Evolutionary conservation across 2,329 filamentous ascomycete species (phyloP).

Genomic region (Cercospora sp.): DNA sequence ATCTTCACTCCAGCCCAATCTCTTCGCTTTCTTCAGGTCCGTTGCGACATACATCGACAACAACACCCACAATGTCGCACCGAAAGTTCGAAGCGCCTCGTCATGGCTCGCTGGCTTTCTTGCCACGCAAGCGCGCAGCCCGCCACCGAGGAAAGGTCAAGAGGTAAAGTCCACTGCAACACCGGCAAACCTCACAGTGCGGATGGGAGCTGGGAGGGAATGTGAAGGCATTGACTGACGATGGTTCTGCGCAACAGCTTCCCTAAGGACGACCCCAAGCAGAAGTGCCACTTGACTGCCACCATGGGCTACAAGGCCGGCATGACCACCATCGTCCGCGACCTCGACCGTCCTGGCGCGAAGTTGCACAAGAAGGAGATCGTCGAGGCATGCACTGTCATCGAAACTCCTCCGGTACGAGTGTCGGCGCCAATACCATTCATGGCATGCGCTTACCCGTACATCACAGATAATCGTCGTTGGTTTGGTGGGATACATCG

Average conservation of each 20-base stretch:
- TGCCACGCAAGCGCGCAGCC: slow-evolving; percentile 77
- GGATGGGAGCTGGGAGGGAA: slow-evolving; percentile 1
- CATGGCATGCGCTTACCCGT: slow-evolving; percentile 58
- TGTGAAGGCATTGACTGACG: slow-evolving; percentile 19
- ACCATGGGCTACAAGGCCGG: slow-evolving; percentile 98
- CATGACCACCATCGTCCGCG: slow-evolving; percentile 99
- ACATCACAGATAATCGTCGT: slow-evolving; percentile 90
- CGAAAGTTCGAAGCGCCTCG: slow-evolving; percentile 82
- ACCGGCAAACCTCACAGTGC: not conserved
- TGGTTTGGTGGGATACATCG: slow-evolving; percentile 99
- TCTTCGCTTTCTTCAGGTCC: slow-evolving; percentile 11
- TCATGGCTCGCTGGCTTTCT: slow-evolving; percentile 71
- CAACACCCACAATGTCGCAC: slow-evolving; percentile 52
- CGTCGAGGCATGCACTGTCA: slow-evolving; percentile 82
- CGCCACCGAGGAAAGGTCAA: slow-evolving; percentile 97
- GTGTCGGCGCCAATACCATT: slow-evolving; percentile 56
- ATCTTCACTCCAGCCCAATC: not conserved
- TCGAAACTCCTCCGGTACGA: slow-evolving; percentile 87
- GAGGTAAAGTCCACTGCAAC: slow-evolving; percentile 61
- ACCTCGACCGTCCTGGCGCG: slow-evolving; percentile 97
- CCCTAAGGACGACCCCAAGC: slow-evolving; percentile 99
- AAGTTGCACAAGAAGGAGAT: slow-evolving; percentile 99
- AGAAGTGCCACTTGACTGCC: slow-evolving; percentile 97
- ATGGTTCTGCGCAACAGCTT: slow-evolving; percentile 62
- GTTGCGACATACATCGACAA: slow-evolving; percentile 18